phyloP scores from a whole-genome alignment of 2,329 filamentous ascomycete genomes.

The Cercospora zeina region DNA sequence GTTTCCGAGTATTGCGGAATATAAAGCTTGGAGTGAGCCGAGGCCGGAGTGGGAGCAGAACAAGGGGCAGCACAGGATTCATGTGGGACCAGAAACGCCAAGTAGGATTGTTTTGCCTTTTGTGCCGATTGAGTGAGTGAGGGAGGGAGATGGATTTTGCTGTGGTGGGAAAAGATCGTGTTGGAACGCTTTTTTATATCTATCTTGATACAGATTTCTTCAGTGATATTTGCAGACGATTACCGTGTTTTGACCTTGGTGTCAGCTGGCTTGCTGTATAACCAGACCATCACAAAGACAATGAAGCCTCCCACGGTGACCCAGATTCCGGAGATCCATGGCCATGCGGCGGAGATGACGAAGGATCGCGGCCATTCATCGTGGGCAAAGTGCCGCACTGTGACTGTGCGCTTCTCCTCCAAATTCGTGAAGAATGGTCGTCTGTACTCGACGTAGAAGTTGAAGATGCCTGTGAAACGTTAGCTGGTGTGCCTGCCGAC shows the following conservation, averaged over 20 bases:
- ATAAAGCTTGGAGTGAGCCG: slow-evolving; percentile 43
- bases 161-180: not conserved
- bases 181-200: not conserved
- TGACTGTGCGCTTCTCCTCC: slow-evolving; percentile 93
- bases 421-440: slow-evolving; percentile 84
- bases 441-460: slow-evolving; percentile 97
- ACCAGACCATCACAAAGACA: slow-evolving; percentile 81
- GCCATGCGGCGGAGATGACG: slow-evolving; percentile 86
- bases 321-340: slow-evolving; percentile 87
- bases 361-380: slow-evolving; percentile 93
- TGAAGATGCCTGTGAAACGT: slow-evolving; percentile 66
- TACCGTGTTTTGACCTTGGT: slow-evolving; percentile 40
- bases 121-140: slow-evolving; percentile 19
- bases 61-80: slow-evolving; percentile 44
- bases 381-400: slow-evolving; percentile 93
- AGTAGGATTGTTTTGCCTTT: slow-evolving; percentile 46
- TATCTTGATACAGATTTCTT: not conserved
- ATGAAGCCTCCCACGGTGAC: slow-evolving; percentile 83
- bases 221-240: not conserved
- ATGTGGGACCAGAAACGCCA: slow-evolving; percentile 44
- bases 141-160: too few relatives aligned
- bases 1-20: slow-evolving; percentile 45
- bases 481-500: not conserved
- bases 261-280: slow-evolving; percentile 67
- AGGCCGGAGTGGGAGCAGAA: slow-evolving; percentile 48